Evolutionary conservation across 1,284 basidiomycete genomes (phyloP), one percentile per base, ranked within the genome.

Genomic region (Cryptococcus sp.): DNA sequence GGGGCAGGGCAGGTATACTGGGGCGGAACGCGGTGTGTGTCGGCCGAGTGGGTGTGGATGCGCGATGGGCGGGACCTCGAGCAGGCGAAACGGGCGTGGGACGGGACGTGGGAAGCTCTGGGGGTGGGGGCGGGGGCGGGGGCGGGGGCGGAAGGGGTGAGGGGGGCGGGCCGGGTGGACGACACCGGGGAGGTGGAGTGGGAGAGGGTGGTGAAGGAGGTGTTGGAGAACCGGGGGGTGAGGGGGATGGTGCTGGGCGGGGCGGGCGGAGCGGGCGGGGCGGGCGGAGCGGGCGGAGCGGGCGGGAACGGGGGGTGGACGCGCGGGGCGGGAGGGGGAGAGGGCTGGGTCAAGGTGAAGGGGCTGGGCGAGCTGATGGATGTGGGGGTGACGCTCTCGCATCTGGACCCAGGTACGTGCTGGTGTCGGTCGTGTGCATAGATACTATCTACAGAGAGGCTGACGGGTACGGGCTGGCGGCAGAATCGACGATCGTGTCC

Each of bases 31-130:
- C 28, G 50, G 18, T 70, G 71, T 42, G 48, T 74, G 4, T 63
- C 63, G 8, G 53, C 61, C 36, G 73, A 74, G 49, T 69, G 66
- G 70, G 33, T 61, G 12, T 40, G 49, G 12, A 47, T 72, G n/a
- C 53, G 56, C 43, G 61, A 56, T 56, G 4, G 43, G 23, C 8
- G 23, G 43, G 15, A 51, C 23, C 18, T 49, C 11, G 42, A 52
- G n/a, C 15, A 42, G 23, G 12, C 47, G 18, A 37, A 44, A 20
- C 46, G 8, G 20, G 21, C 33, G 3, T 59, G 57, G 57, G 50
- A 55, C 52, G 23, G 28, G 4, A 42, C 57, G 13, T 59, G 57
- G 57, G 35, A 33, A 21, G 12, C 42, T 23, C 35, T 37, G 48
- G 4, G 20, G 50, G 15, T 59, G 56, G 52, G 44, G 49, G 23